Base-by-base conservation (phyloP, 2,329 filamentous ascomycete genomes). In the Arachnomyces sp. region DNA sequence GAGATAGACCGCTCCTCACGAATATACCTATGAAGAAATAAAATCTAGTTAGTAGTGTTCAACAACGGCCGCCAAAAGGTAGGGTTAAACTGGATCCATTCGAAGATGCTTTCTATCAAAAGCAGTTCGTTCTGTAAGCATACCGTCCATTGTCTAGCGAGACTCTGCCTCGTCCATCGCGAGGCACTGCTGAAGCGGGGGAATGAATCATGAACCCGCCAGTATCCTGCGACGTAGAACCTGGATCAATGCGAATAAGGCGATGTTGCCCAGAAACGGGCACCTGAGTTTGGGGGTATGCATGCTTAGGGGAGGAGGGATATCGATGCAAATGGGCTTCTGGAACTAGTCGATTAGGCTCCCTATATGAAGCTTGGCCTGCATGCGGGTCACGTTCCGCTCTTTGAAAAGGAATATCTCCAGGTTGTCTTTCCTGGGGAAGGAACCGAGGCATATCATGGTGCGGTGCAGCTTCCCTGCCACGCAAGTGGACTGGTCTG, bases 401-500 rank as follows among this genome's bases (percentile, higher is more conserved):
- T 9, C 20, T 25, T 5, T 5, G 20, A 25, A 9, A 35, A 17
- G 35, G 34, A 31, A 35, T 43, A 41, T 52, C 51, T 44, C 39
- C 43, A 36, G 38, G 34, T 25, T 44, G 44, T 25, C 15, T 44
- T 14, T 42, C 29, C 28, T 50, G 51, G 25, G 42, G 34, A 34
- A 38, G 47, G 34, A 42, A 12, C 9, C 42, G 51, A 15, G 44
- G 53, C 12, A 42, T 28, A n/a, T 41, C 36, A 30, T 52, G 49
- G 20, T 52, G 51, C 38, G 46, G 35, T 20, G 48, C 47, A 30
- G 25, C 13, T 17, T 44, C 39, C 32, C 47, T 43, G 15, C 56
- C 56, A 30, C 49, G 51, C 18, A 52, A 43, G 38, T 56, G 55
- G 50, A 63, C 45, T 28, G 53, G 52, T 40, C 58, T 59, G 40